Conservation (phyloP, 1,139 yeast genomes). For the Zygoascus meyerae region DNA sequence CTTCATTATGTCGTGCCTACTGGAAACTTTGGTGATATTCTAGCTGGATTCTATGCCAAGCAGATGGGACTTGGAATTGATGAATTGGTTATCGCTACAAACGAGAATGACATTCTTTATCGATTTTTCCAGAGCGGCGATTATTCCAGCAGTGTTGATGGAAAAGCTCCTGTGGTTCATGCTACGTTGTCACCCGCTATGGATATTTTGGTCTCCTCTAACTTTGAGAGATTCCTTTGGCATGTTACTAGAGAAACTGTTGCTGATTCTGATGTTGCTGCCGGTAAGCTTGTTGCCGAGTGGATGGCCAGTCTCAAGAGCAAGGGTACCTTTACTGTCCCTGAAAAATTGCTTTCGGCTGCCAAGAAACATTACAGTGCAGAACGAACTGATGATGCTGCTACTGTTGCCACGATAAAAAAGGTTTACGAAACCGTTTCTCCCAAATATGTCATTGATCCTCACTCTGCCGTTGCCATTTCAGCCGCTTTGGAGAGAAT, state of each 20-base stretch:
- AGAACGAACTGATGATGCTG: conserved; percentile 70
- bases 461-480: conserved; percentile 95
- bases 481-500: conserved; percentile 64
- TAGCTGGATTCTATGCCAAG: conserved; percentile 93
- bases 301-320: conserved; percentile 81
- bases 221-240: conserved; percentile 95
- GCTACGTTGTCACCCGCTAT: conserved; percentile 95
- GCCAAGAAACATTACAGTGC: conserved; percentile 71
- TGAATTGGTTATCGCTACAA: conserved; percentile 86
- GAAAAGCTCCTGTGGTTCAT: conserved; percentile 58
- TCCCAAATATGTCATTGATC: conserved; percentile 81
- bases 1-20: conserved; percentile 91
- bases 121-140: conserved; percentile 84
- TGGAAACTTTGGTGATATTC: conserved; percentile 96
- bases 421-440: conserved; percentile 54
- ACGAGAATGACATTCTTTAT: conserved; percentile 88
- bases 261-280: conserved; percentile 53
- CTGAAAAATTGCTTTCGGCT: conserved; percentile 54
- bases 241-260: conserved; percentile 73
- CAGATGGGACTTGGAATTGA: conserved; percentile 93
- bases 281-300: conserved; percentile 62
- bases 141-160: conserved; percentile 49
- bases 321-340: conserved; percentile 70
- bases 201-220: conserved; percentile 93
- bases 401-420: conserved; percentile 73